These are phyloP conservation scores for Achaetomiella virescens DNA, from an alignment of 495 filamentous ascomycete genomes.

Conservation along the genomic window DNA sequence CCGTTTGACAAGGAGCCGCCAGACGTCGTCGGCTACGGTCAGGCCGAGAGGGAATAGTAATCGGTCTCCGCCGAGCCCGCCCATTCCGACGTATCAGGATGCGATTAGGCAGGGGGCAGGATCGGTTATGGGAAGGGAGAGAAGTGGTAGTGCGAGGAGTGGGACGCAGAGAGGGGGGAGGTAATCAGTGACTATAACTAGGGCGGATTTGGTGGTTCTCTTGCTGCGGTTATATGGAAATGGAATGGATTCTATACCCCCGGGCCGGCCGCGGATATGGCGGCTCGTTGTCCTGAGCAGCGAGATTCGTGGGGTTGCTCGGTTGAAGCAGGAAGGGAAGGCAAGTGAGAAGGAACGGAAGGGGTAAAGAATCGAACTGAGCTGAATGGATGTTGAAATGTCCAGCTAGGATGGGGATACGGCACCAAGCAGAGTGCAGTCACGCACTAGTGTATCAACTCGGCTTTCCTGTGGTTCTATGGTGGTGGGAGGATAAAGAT, in stretches of 20 bases:
- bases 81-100: conserved; percentile 63
- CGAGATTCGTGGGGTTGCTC: too few relatives aligned
- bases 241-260: conserved; percentile 1
- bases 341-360: too few relatives aligned
- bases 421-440: too few relatives aligned
- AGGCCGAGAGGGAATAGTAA: conserved; percentile 21
- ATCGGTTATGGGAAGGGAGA: conserved; percentile 27
- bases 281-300: too few relatives aligned
- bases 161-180: conserved; percentile 7
- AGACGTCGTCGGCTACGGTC: conserved; percentile 37
- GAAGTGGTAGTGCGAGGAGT: conserved; percentile 37
- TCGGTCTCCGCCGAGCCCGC: conserved; percentile 34
- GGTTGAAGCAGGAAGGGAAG: too few relatives aligned
- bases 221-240: neutral
- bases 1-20: conserved; percentile 35
- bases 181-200: too few relatives aligned
- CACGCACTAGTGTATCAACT: too few relatives aligned
- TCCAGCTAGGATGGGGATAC: too few relatives aligned
- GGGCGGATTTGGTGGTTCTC: neutral
- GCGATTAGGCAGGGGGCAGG: conserved; percentile 48
- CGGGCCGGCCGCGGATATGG: neutral
- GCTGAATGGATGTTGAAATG: too few relatives aligned
- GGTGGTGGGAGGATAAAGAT: neutral
- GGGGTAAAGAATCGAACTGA: too few relatives aligned
- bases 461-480: too few relatives aligned